Base-by-base conservation (phyloP, 2,329 filamentous ascomycete species). In the Botryosphaeria dothidea region DNA sequence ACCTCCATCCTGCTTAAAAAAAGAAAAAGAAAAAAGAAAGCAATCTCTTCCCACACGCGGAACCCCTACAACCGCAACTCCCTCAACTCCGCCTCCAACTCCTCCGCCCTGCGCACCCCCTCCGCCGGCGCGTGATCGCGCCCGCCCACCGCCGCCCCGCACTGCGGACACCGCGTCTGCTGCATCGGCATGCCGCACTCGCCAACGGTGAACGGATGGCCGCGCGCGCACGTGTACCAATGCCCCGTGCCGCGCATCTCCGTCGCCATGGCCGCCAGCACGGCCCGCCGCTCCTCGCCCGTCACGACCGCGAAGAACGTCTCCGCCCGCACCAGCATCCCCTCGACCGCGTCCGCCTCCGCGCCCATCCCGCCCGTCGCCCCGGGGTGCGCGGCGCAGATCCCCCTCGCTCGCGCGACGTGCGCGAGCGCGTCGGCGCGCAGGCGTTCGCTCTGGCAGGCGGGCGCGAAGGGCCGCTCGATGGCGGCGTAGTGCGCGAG, bases 131-230 rank as follows among this genome's bases (percentile, higher is more conserved):
- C 62, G 72, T 90, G 86, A 43, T 81, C 9, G 51, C 69, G 71
- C 0, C 89, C 88, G 2, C 88, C 88, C 31, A 91, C 82, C 0
- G 74, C 67, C 1, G 80, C 80, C 1, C 80, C 83, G 68, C 89
- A 92, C 67, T 91, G 83, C 0, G 89, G 88, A 68, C 90, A 92
- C 1, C 73, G 73, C 1, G 88, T 83, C 19, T 70, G 63, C 72
- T 91, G 67, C 86, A 90, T 89, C 0, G 88, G 85, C 81, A 86
- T 85, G 1, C 88, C 88, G 69, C 88, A 90, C 66, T 90, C 86
- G 0, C 87, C 88, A 34, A 90, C 81, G 0, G 87, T 86, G 68
- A 91, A 83, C 1, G 85, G 83, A 70, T 89, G 85, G 1, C 82
- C 82, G 65, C 87, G 86, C 25, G 68, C 73, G 67, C 86, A 89